Evolutionary conservation across 2,329 filamentous ascomycete genomes (phyloP), one percentile per base, ranked within the genome.

Genomic region (Xylaria multiplex): DNA sequence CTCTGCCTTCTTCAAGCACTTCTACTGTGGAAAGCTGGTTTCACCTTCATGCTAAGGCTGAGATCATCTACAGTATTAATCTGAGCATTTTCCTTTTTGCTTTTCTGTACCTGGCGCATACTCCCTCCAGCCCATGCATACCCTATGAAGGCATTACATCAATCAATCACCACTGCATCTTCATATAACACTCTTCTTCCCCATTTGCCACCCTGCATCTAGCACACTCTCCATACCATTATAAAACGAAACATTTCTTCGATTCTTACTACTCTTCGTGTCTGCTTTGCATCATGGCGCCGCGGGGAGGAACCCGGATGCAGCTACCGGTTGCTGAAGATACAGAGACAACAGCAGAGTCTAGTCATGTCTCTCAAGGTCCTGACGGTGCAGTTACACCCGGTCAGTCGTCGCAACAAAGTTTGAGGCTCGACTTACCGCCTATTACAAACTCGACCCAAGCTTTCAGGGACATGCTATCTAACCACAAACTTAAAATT

Each of bases 401-500:
- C 11, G 40, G 53, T 37, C 35, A 60, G 32, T 14, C 59, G 5
- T 19, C 37, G 1, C 71, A 70, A 30, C 27, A 35, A 6, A 60
- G 62, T 1, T 24, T 77, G 7, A 68, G 74, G 35, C 50, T 54
- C 4, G 66, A 50, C 7, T 50, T 77, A 14, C 49, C 43, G 4
- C 76, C 77, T 0, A 71, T 79, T 13, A 61, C 68, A 42, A 69
- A 70, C 30, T 63, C 74, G 32, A 59, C 72, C 16, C 71, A 72
- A 19, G 78, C 77, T 40, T 77, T 79, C 49, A 46, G 68, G 6
- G 73, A 78, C 60, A 71, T 79, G 67, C 46, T 76, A 6, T 19
- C 65, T 53, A 32, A 58, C 58, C 58, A 22, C 6, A 30, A 27
- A n/a, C 48, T 58, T 11, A 63, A 70, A 6, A 67, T 78, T 3